Conservation (phyloP, 2,329 filamentous ascomycete genomes). For the Ascochyta fabae region DNA sequence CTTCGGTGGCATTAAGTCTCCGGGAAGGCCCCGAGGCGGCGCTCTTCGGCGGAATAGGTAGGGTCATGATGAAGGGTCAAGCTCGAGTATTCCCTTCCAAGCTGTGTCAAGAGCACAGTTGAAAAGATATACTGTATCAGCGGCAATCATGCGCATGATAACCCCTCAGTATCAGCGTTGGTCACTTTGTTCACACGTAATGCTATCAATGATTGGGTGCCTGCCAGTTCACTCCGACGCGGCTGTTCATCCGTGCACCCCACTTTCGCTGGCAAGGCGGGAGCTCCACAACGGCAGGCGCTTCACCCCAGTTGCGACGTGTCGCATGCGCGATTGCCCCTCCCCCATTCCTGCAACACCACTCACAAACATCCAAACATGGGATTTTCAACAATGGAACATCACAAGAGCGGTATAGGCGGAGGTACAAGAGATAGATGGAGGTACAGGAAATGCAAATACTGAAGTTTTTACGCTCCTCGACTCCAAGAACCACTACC, state of each 20-base stretch:
- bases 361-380: constrained; percentile 27
- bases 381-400: constrained; percentile 21
- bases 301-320: constrained; percentile 7
- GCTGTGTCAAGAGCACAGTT: neutral
- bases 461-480: constrained; percentile 4
- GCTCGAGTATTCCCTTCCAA: neutral
- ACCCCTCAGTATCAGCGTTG: constrained; percentile 26
- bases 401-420: constrained; percentile 20
- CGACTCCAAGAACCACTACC: neutral
- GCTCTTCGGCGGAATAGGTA: constrained; percentile 41
- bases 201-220: constrained; percentile 30
- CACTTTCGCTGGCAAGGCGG: neutral
- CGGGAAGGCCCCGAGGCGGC: constrained; percentile 36
- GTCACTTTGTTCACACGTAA: constrained; percentile 29
- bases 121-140: constrained; percentile 6
- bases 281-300: constrained; percentile 7
- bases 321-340: constrained; percentile 14
- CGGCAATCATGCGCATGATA: constrained; percentile 2
- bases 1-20: constrained; percentile 40
- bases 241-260: constrained; percentile 6
- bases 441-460: constrained; percentile 16
- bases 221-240: constrained; percentile 1
- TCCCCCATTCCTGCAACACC: constrained; percentile 41
- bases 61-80: constrained; percentile 30
- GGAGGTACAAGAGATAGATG: constrained; percentile 37